A percentile compares a stretch with the other conserved stretches of the same genome.
Conservation (phyloP, 768 basidiomycete genomes). For the Cantharellus cinnabarinus region DNA sequence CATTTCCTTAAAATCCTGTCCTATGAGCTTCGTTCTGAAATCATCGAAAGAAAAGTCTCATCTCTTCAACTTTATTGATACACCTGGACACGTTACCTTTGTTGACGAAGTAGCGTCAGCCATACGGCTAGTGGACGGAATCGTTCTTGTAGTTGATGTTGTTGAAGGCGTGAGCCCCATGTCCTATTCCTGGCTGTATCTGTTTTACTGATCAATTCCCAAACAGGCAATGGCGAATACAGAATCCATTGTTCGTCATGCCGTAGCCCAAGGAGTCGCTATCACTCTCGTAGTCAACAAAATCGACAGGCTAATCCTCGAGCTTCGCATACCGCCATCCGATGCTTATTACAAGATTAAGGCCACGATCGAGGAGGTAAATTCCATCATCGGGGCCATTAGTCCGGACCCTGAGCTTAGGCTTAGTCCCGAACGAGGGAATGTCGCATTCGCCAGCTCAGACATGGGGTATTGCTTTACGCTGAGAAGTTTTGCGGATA, state of each 20-base stretch:
- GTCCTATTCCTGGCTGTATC: neutral
- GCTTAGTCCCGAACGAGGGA: conserved; percentile 84
- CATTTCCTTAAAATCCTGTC: conserved; percentile 91
- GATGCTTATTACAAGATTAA: conserved; percentile 99
- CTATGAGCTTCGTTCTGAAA: conserved; percentile 80
- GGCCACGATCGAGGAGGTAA: conserved; percentile 97
- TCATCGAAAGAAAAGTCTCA: conserved; percentile 83
- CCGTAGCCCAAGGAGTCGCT: conserved; percentile 72
- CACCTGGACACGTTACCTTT: conserved; percentile 96
- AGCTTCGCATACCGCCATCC: conserved; percentile 81
- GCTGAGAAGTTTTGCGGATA: conserved; percentile 76
- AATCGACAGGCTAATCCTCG: conserved; percentile 90
- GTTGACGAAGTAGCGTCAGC: conserved; percentile 90
- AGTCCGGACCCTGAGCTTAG: conserved; percentile 76
- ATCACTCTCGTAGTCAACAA: conserved; percentile 93
- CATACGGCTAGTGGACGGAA: conserved; percentile 74
- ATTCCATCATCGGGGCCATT: conserved; percentile 82
- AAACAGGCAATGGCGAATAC: conserved; percentile 78
- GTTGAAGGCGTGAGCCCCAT: conserved; percentile 68
- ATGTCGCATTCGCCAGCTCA: conserved; percentile 91
- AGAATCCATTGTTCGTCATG: conserved; percentile 73
- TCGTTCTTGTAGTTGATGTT: conserved; percentile 89
- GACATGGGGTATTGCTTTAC: conserved; percentile 99
- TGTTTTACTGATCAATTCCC: conserved; percentile 6
- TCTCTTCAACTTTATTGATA: conserved; percentile 84